A percentile compares a stretch with the other conserved stretches of the same genome.
Evolutionary conservation across 148 eudicot species (phyloP).

Genomic region (Simmondsia chinensis): DNA sequence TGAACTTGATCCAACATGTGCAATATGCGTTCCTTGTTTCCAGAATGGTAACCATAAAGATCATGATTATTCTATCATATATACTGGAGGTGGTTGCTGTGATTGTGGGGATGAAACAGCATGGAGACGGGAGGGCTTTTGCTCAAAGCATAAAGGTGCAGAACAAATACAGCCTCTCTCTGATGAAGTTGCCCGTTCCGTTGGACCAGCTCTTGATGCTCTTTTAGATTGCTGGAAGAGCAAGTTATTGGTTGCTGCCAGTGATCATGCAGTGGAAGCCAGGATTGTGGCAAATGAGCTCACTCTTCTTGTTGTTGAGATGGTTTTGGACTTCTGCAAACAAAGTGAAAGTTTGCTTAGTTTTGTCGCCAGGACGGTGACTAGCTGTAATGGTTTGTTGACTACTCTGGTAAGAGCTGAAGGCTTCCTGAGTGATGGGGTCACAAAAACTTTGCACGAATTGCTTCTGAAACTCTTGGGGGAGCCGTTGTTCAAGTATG

Average conservation of each 20-base stretch:
- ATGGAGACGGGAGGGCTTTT: slow-evolving; percentile 95
- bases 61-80: slow-evolving; percentile 89
- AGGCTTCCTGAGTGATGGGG: slow-evolving; percentile 43
- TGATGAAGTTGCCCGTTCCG: slow-evolving; percentile 44
- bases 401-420: slow-evolving; percentile 70
- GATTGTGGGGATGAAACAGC: slow-evolving; percentile 99
- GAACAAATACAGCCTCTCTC: slow-evolving; percentile 87
- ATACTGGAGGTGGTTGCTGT: slow-evolving; percentile 97
- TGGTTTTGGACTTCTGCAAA: slow-evolving; percentile 77
- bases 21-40: slow-evolving; percentile 97
- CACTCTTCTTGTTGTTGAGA: slow-evolving; percentile 45
- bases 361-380: slow-evolving; percentile 59
- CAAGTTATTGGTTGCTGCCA: slow-evolving; percentile 27
- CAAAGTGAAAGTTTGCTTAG: slow-evolving; percentile 87
- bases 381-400: slow-evolving; percentile 45
- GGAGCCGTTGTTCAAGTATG: slow-evolving; percentile 80
- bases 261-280: slow-evolving; percentile 20
- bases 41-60: slow-evolving; percentile 85
- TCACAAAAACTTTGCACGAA: slow-evolving; percentile 64
- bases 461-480: slow-evolving; percentile 82
- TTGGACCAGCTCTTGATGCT: slow-evolving; percentile 71
- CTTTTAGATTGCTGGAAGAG: slow-evolving; percentile 52
- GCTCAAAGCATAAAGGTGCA: slow-evolving; percentile 94
- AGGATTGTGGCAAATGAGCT: slow-evolving; percentile 42
- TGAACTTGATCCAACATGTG: slow-evolving; percentile 98